Conservation (phyloP, 306 rosid genomes). For the Fragaria iinumae region DNA sequence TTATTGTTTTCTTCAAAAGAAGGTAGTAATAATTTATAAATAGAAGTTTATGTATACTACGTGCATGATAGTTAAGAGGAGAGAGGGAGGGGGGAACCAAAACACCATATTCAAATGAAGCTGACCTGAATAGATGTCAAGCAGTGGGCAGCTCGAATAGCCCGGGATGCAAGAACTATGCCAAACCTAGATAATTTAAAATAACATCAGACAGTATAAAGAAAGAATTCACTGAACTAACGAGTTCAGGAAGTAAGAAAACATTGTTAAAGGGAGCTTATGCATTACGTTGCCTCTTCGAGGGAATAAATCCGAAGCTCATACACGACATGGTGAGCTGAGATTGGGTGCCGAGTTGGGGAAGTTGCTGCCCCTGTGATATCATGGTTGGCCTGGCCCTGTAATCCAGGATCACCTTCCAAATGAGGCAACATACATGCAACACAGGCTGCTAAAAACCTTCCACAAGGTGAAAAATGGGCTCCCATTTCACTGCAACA, state of each 20-base stretch:
- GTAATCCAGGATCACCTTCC: conserved; percentile 83
- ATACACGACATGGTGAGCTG: conserved; percentile 87
- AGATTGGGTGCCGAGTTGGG: conserved; percentile 93
- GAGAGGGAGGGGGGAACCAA: not conserved
- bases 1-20: not conserved
- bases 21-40: not conserved
- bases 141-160: conserved; percentile 97
- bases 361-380: conserved; percentile 69
- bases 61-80: not conserved
- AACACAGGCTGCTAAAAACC: conserved; percentile 96
- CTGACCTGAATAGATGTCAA: conserved; percentile 93
- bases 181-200: conserved; percentile 64
- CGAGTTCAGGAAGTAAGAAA: conserved; percentile 10
- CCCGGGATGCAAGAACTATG: conserved; percentile 78
- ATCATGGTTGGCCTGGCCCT: conserved; percentile 60
- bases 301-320: conserved; percentile 96
- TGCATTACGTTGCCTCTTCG: conserved; percentile 81
- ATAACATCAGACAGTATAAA: conserved; percentile 12
- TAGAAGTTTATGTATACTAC: not conserved
- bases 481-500: conserved; percentile 99
- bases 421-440: conserved; percentile 88
- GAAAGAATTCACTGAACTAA: conserved; percentile 14
- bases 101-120: conserved; percentile 18
- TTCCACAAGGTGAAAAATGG: conserved; percentile 99
- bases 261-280: conserved; percentile 12